Evolutionary conservation across 2,329 filamentous ascomycete species (phyloP), one percentile per base, ranked within the genome.

Genomic region (Emergomyces pasteurianus): DNA sequence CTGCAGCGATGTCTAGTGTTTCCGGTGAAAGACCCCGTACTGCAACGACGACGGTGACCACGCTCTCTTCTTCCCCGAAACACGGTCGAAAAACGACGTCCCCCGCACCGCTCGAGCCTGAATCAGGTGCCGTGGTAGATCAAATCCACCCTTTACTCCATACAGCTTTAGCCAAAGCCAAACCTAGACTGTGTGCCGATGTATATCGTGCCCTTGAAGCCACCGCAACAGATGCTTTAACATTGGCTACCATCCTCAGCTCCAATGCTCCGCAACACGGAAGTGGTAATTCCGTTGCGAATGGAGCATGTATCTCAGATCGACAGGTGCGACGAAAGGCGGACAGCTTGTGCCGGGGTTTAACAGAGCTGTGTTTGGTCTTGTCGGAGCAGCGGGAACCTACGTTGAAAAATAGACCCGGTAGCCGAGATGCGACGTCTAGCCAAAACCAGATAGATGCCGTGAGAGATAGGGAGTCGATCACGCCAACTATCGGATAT

Each of bases 321-420:
- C 85, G 94, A 58, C 90, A 95, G 71, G 80, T 96, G 18, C 85
- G 91, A 56, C 85, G 92, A 64, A 96, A 96, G 74, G 90, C 90
- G 34, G 92, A 99, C 71, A 91, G 88, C 69, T 85, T 99, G 71
- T 97, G 94, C 72, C 87, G 92, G 59, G 94, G 89, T 69, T 77
- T 99, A 65, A 97, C 92, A 0, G 94, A 99, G 73, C 80, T 99
- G 7, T 96, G 90, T 70, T 83, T 99, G 60, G 89, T 91, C 0
- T 78, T 99, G 59, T 86, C 86, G 36, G 88, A 84, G 47, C 69
- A 72, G 34, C 60, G 72, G 55, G 68, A 67, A 28, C 59, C 63
- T 10, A 26, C 57, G 28, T 52, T 64, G 36, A 69, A 65, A 49
- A 67, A 68, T 56, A 71, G 69, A 53, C 68, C 67, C n/a, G 67